phyloP scores from a whole-genome alignment of 495 filamentous ascomycete species.

The Penicillium cataractarum region DNA sequence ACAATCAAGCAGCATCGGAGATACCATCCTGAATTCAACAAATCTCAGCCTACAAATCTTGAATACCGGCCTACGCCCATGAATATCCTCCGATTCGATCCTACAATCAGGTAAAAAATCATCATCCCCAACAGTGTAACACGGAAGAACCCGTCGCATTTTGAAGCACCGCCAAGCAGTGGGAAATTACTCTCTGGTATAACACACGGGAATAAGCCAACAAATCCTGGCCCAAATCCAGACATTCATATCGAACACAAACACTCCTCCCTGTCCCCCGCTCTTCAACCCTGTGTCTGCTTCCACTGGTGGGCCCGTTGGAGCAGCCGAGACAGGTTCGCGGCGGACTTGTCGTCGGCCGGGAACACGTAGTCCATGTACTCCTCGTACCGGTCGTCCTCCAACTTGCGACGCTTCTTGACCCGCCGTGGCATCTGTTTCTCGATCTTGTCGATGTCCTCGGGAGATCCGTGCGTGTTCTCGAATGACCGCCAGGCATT shows the following conservation, averaged over 20 bases:
- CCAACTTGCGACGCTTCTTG: slow-evolving; percentile 92
- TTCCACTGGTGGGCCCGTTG: slow-evolving; percentile 91
- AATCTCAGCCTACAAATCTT: background rate
- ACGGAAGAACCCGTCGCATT: slow-evolving; percentile 4
- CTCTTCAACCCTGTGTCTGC: slow-evolving; percentile 42
- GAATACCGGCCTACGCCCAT: too few species aligned
- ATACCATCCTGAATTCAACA: background rate
- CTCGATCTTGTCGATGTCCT: slow-evolving; percentile 83
- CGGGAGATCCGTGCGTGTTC: slow-evolving; percentile 72
- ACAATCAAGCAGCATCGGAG: background rate
- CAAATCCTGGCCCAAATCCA: background rate
- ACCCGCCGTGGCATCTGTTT: slow-evolving; percentile 91
- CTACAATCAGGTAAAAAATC: background rate
- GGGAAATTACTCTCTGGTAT: slow-evolving; percentile 1
- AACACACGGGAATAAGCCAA: slow-evolving; percentile 1
- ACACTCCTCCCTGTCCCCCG: background rate
- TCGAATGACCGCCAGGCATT: slow-evolving; percentile 93
- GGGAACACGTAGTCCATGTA: slow-evolving; percentile 98
- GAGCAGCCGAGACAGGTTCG: slow-evolving; percentile 80
- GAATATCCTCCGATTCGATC: background rate
- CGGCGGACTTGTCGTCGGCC: slow-evolving; percentile 87
- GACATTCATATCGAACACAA: background rate
- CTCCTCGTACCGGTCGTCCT: slow-evolving; percentile 95
- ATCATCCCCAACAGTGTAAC: background rate
- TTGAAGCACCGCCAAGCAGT: slow-evolving; percentile 1